Percentiles rank a stretch among this genome's conserved stretches.
Evolutionary conservation across 2,329 filamentous ascomycete species (phyloP).

Genomic region (Fusarium temperatum): DNA sequence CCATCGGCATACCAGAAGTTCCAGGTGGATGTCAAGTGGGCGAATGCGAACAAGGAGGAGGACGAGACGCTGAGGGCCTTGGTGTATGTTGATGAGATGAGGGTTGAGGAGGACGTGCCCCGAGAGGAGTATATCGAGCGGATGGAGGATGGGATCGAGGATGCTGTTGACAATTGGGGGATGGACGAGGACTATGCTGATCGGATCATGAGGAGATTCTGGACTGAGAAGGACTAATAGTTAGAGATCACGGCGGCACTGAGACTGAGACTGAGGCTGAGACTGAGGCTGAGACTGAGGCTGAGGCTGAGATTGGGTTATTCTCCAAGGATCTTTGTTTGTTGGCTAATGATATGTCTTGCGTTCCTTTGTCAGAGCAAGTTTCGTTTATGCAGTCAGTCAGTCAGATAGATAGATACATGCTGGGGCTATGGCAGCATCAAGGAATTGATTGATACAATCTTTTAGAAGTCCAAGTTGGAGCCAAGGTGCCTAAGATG

Average conservation of each 20-base stretch:
- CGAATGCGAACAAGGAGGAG: slow-evolving; percentile 34
- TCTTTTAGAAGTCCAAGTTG: neutral
- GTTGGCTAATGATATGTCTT: neutral
- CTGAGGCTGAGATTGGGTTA: too few species aligned
- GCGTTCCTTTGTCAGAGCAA: neutral
- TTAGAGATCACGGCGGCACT: neutral
- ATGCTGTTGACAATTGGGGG: slow-evolving; percentile 63
- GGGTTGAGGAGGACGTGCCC: slow-evolving; percentile 52
- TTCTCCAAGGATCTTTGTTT: neutral
- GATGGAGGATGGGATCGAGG: slow-evolving; percentile 70
- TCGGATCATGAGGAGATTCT: slow-evolving; percentile 60
- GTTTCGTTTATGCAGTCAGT: neutral
- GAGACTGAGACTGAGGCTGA: neutral
- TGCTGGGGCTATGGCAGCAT: neutral
- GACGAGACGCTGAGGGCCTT: slow-evolving; percentile 53
- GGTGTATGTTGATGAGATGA: slow-evolving; percentile 66
- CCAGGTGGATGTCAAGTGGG: slow-evolving; percentile 47
- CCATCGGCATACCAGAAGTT: slow-evolving; percentile 68
- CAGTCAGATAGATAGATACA: neutral
- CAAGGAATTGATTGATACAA: neutral
- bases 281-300: too few species aligned
- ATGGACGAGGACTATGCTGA: slow-evolving; percentile 65
- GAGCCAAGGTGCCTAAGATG: too few species aligned
- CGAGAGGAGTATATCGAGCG: slow-evolving; percentile 67
- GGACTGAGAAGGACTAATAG: slow-evolving; percentile 27